Conservation (phyloP, 495 filamentous ascomycete species). For the Hypoxylon trugodes region DNA sequence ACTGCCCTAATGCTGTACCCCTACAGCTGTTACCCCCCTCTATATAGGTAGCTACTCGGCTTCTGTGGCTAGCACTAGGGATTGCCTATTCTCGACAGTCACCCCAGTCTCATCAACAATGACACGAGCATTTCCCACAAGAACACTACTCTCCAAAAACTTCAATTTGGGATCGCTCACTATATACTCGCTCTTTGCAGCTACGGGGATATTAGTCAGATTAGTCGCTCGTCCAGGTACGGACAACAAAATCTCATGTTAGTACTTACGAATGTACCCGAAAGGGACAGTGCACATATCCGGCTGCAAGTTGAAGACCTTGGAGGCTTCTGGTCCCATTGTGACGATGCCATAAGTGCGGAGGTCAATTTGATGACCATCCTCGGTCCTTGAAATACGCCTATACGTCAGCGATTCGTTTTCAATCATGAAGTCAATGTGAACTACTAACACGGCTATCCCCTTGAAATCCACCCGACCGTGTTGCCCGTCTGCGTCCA, state of each 20-base stretch:
- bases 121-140: not conserved
- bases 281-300: not conserved
- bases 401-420: not conserved
- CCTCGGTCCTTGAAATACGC: not conserved
- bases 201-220: too few species aligned
- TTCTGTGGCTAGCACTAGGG: too few species aligned
- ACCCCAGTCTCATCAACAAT: not conserved
- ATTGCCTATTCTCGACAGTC: not conserved
- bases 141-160: not conserved
- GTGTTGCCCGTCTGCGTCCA: not conserved
- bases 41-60: too few species aligned
- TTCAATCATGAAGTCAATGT: too few species aligned
- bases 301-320: not conserved
- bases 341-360: not conserved
- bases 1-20: too few species aligned
- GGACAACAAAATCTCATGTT: too few species aligned
- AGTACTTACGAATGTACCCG: not conserved
- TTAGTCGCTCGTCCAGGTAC: too few species aligned
- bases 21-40: too few species aligned
- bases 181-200: not conserved
- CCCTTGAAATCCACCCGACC: not conserved
- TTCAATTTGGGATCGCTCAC: not conserved
- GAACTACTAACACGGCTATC: not conserved
- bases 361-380: not conserved
- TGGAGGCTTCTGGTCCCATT: not conserved